A percentile compares a stretch with the other conserved stretches of the same genome.
Evolutionary conservation across 352 stramenopile genomes (phyloP).

Genomic region (Phytophthora pini): DNA sequence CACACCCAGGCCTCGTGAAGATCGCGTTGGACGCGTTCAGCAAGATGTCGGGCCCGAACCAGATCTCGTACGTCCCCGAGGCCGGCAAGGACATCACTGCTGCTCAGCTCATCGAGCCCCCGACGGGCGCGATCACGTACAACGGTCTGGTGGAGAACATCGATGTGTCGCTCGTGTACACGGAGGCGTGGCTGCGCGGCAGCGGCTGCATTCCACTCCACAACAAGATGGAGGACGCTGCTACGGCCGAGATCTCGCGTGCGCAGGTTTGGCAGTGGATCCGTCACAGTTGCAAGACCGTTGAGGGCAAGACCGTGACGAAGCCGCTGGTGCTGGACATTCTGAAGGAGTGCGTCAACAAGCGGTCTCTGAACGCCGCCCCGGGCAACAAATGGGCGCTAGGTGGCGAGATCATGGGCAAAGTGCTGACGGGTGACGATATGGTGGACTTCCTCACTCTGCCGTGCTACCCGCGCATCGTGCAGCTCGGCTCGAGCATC

Average conservation of each 20-base stretch:
- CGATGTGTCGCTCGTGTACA: constrained; percentile 94
- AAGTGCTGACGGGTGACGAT: constrained; percentile 74
- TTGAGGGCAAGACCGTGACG: constrained; percentile 70
- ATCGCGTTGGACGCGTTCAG: constrained; percentile 95
- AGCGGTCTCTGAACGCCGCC: constrained; percentile 50
- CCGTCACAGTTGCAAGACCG: constrained; percentile 70
- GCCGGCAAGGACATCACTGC: constrained; percentile 64
- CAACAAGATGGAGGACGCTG: constrained; percentile 96
- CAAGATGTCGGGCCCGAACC: constrained; percentile 93
- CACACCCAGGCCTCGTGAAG: constrained; percentile 94
- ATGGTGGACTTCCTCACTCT: constrained; percentile 88
- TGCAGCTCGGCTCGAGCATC: constrained; percentile 71
- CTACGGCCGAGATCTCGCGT: constrained; percentile 94
- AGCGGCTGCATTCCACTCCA: constrained; percentile 94
- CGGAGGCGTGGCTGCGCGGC: constrained; percentile 94
- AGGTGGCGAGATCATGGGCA: constrained; percentile 67
- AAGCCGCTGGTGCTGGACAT: constrained; percentile 73
- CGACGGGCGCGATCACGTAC: constrained; percentile 82
- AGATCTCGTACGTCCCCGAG: constrained; percentile 82
- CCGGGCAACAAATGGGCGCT: constrained; percentile 73
- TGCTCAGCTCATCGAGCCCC: constrained; percentile 66
- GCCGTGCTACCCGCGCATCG: constrained; percentile 84
- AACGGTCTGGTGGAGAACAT: constrained; percentile 91
- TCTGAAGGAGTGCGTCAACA: constrained; percentile 67
- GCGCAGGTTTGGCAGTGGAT: constrained; percentile 96